Evolutionary conservation across 192 early-diverging fungal species (phyloP).

Genomic region (Coemansia sp.): DNA sequence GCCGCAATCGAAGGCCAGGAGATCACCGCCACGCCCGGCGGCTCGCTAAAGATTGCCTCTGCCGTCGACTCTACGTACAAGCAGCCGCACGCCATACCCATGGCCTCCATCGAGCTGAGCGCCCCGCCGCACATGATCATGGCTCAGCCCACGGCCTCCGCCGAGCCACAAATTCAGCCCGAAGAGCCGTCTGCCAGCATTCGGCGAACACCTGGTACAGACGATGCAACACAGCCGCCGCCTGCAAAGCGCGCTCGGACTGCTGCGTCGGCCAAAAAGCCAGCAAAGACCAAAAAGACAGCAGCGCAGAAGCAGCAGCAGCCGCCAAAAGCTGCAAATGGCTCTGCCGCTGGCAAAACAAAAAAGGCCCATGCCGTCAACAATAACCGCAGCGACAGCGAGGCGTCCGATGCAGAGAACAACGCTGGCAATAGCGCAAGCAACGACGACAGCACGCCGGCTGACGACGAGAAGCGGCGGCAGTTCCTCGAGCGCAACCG

Average conservation of each 20-base stretch:
- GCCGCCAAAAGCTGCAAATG: neutral
- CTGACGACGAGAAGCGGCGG: conserved; percentile 68
- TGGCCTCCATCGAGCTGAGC: neutral
- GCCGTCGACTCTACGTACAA: neutral
- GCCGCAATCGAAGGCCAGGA: conserved; percentile 30
- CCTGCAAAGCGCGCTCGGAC: neutral
- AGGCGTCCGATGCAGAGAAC: neutral
- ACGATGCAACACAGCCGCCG: neutral
- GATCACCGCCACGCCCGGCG: conserved; percentile 33
- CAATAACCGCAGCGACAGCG: neutral
- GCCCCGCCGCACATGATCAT: neutral
- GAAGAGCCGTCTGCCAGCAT: no score
- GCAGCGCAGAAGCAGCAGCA: neutral
- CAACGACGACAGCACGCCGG: neutral
- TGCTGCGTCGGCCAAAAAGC: no score
- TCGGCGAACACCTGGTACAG: no score
- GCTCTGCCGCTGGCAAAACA: neutral
- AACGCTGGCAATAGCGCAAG: neutral
- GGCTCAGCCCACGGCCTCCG: no score
- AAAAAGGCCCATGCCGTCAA: neutral
- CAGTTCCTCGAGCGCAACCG: conserved; percentile 90
- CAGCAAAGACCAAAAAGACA: neutral
- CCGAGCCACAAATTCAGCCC: no score
- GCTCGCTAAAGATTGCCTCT: conserved; percentile 22
- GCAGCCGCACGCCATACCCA: neutral